phyloP scores from a whole-genome alignment of 495 filamentous ascomycete genomes.

The Apodospora peruviana region DNA sequence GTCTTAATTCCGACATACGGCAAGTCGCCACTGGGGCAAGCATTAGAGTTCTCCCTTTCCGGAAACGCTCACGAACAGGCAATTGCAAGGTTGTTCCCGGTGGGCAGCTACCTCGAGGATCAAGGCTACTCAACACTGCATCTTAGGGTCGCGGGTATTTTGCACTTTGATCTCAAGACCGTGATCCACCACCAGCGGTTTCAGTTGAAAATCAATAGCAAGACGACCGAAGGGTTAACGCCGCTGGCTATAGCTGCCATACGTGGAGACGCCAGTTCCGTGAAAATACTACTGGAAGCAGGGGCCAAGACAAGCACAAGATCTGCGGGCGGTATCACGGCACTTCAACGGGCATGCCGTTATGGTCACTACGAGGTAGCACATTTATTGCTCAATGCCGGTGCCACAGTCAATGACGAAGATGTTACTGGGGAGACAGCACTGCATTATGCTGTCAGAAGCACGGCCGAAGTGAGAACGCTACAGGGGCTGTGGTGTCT shows the following conservation, averaged over 20 bases:
- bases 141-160: not conserved
- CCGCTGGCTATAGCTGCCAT: too few relatives aligned
- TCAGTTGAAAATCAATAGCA: not conserved
- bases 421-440: too few relatives aligned
- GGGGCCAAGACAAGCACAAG: too few relatives aligned
- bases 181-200: not conserved
- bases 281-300: too few relatives aligned
- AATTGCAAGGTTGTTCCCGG: not conserved
- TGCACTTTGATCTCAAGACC: conserved; percentile 2
- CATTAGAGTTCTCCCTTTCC: not conserved
- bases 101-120: not conserved
- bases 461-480: not conserved
- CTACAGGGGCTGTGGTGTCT: conserved; percentile 4
- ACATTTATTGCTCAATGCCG: too few relatives aligned
- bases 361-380: too few relatives aligned
- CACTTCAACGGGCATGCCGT: too few relatives aligned
- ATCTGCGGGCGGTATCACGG: too few relatives aligned
- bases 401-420: too few relatives aligned
- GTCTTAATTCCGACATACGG: not conserved
- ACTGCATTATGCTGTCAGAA: too few relatives aligned
- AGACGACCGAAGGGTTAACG: too few relatives aligned
- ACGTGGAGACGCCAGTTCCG: too few relatives aligned
- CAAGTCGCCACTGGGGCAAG: not conserved
- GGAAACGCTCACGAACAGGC: not conserved
- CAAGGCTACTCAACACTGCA: conserved; percentile 1